Evolutionary conservation across 345 rosid species (phyloP).

Genomic region (Gynandropsis gynandra): DNA sequence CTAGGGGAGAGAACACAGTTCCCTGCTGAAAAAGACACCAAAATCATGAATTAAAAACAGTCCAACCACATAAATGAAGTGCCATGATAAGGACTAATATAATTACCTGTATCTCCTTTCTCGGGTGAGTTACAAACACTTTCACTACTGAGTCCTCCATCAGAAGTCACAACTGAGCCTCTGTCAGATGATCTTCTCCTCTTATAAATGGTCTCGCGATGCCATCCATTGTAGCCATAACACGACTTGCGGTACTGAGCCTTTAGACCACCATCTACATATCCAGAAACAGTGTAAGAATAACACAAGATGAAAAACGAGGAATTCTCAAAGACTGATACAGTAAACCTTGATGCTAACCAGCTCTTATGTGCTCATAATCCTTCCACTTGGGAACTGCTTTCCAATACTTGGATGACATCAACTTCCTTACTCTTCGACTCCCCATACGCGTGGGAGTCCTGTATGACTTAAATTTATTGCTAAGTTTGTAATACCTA

Average conservation of each 20-base stretch:
- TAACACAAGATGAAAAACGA: constrained; percentile 2
- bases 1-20: constrained; percentile 35
- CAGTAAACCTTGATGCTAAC: constrained; percentile 33
- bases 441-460: constrained; percentile 49
- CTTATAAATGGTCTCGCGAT: constrained; percentile 41
- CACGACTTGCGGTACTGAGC: constrained; percentile 39
- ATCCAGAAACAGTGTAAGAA: constrained; percentile 16
- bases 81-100: constrained; percentile 12
- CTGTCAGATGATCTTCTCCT: constrained; percentile 54
- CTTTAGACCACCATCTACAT: constrained; percentile 47
- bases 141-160: constrained; percentile 74
- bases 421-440: constrained; percentile 51
- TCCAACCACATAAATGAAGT: constrained; percentile 5
- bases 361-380: constrained; percentile 47
- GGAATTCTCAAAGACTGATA: constrained; percentile 13
- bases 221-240: constrained; percentile 38
- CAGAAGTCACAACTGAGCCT: constrained; percentile 49
- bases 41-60: constrained; percentile 23
- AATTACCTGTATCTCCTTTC: constrained; percentile 45
- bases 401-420: constrained; percentile 61
- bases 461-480: constrained; percentile 53
- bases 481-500: constrained; percentile 53
- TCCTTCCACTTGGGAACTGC: constrained; percentile 49
- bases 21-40: constrained; percentile 28
- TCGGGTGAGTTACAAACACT: constrained; percentile 74